Evolutionary conservation across 148 eudicot genomes (phyloP), one percentile per base, ranked within the genome.

Genomic region (Vaccinium vitisidaea): DNA sequence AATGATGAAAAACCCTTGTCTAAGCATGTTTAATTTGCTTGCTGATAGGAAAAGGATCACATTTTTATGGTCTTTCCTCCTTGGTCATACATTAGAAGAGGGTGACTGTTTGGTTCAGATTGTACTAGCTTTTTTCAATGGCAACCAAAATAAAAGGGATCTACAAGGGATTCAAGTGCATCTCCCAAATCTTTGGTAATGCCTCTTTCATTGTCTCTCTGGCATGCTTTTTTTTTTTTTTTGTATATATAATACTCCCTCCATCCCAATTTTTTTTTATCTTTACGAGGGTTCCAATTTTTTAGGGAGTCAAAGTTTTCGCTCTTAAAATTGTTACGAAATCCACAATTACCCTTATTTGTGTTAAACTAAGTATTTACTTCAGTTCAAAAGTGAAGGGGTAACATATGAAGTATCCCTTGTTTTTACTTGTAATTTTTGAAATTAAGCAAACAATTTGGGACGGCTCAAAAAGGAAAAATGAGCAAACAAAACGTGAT

Each of bases 101-200:
- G 55, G 16, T 15, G 49, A 65, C 81, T 79, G 48, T 88, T 85
- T 18, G 55, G 61, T 77, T 55, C 63, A 71, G 63, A 13, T 43
- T 30, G 52, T 73, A 25, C 27, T 74, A 23, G 48, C 8, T 0
- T 27, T 85, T 67, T 39, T 63, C 77, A 81, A 94, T 92, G 96
- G 84, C 89, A 16, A 90, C 92, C 79, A 91, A 86, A 84, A 92
- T 93, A 80, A 94, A 91, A 88, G 95, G 98, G 84, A 88, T 94
- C 50, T 92, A 90, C 83, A 94, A 92, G 88, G 96, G 98, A 76
- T 90, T 93, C 89, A 94, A 93, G 77, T 93, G 84, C 89, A 89
- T 94, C 85, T 88, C 95, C 23, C 91, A 92, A 82, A 86, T 95
- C 82, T 95, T 95, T 87, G 97, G 98, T 95, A 95, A 87, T 5